Percentiles rank a stretch among this genome's conserved stretches.
These are phyloP conservation scores for Fraxinus cuspidata DNA, from an alignment of 257 asterid genomes.

Conservation along the genomic window DNA sequence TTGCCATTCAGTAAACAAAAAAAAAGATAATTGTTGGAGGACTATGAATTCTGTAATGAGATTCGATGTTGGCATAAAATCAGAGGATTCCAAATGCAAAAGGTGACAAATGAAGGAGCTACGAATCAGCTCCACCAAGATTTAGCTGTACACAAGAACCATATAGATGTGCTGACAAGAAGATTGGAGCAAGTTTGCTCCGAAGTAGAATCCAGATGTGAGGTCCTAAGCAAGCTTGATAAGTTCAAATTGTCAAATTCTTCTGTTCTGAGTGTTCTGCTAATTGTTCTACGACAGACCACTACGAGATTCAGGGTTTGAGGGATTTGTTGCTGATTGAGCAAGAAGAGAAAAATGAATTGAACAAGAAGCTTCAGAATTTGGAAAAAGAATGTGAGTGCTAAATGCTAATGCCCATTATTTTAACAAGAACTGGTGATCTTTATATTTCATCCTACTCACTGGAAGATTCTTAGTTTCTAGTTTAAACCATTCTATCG, in stretches of 20 bases:
- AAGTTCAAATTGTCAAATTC: neutral
- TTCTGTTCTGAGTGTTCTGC: neutral
- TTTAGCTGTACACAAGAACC: conserved; percentile 35
- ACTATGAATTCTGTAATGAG: neutral
- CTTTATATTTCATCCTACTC: neutral
- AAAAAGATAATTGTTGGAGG: neutral
- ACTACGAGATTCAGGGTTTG: conserved; percentile 46
- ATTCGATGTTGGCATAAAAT: conserved; percentile 1
- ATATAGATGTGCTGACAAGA: conserved; percentile 25
- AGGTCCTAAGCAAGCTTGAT: conserved; percentile 12
- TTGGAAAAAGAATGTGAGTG: conserved; percentile 46
- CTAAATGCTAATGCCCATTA: conserved; percentile 10
- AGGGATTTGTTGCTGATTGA: conserved; percentile 45
- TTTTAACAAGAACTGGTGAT: neutral
- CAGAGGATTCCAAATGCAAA: conserved; percentile 35
- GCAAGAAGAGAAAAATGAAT: conserved; percentile 41
- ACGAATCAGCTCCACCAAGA: conserved; percentile 36
- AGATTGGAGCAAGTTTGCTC: conserved; percentile 37
- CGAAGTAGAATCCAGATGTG: conserved; percentile 41
- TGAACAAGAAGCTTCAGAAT: conserved; percentile 38
- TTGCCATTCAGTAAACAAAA: neutral
- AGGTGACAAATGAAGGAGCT: conserved; percentile 26
- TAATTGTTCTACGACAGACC: conserved; percentile 26
- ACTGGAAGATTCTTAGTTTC: neutral
- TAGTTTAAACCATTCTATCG: neutral